Evolutionary conservation across 345 rosid species (phyloP).

Genomic region (Syzygium jambos): DNA sequence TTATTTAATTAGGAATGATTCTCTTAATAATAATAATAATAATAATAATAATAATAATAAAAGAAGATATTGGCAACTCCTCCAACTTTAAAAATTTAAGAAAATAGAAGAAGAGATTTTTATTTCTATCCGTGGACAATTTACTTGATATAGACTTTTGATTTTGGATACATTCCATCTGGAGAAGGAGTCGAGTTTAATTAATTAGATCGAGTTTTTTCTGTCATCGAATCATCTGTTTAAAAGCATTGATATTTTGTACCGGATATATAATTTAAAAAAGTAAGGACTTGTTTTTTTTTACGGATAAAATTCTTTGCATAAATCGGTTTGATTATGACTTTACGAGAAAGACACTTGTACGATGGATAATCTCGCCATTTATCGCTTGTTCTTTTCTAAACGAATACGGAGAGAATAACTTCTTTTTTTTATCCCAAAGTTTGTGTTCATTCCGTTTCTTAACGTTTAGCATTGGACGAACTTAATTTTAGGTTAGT

Average conservation of each 20-base stretch:
- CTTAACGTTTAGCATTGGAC: neutral
- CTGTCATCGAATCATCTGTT: neutral
- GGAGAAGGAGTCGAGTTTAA: neutral
- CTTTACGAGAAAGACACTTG: neutral
- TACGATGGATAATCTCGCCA: fast-evolving
- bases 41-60: too few species aligned
- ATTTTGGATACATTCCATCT: neutral
- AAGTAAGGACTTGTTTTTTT: neutral
- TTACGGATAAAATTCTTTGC: neutral
- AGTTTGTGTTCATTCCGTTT: neutral
- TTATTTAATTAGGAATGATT: neutral
- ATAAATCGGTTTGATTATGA: neutral
- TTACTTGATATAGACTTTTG: neutral
- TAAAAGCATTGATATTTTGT: fast-evolving
- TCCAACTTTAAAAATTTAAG: neutral
- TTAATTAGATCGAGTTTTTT: neutral
- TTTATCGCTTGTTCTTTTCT: neutral
- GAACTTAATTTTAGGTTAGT: neutral
- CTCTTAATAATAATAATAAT: too few species aligned
- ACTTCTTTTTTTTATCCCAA: neutral
- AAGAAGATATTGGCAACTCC: neutral
- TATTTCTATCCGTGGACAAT: neutral
- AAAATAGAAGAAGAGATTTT: neutral
- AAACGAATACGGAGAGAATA: fast-evolving
- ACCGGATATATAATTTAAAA: neutral